Evolutionary conservation across 805 yeast genomes (phyloP), one percentile per base, ranked within the genome.

Genomic region (Spathaspora boniae): DNA sequence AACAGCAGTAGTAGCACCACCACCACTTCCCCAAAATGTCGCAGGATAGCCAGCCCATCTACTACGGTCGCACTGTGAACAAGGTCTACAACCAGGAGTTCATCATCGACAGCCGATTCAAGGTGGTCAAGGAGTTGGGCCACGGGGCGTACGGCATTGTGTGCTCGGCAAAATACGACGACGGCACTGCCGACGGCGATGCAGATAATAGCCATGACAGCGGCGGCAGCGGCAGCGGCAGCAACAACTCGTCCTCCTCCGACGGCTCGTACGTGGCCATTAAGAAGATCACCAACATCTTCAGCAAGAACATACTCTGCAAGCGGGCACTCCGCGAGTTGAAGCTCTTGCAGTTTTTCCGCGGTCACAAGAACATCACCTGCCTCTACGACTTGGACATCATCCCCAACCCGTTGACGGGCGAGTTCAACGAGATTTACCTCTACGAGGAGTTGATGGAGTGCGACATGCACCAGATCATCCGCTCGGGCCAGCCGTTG

Each of bases 61-160:
- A 31, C 19, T 38, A 35, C 40, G 69, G 68, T n/a, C 53, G 69
- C 33, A 38, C 58, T 3, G 62, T 66, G 31, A 61, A 60, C 43
- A 57, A 56, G 46, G 72, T 66, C 15, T 65, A 52, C 63, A 85
- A 85, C 54, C 98, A 93, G 62, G 96, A 87, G 54, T 93, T 93
- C 58, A 78, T 89, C 28, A 89, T 93, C 38, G 98, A 93, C 59
- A 78, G 78, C 46, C 68, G 96, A 36, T 87, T 91, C 57, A 86
- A 87, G 53, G 74, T 93, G 47, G 86, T 87, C 40, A 86, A 89
- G 52, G 98, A 93, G 49, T 74, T 93, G 26, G 98, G 98, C 4
- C 97, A 93, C 50, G 98, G 98, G 9, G 98, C 98, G 1, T 93
- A 93, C 53, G 98, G 98, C 27, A 82, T 91, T 4, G 98, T 93